Conservation (phyloP, 2,329 filamentous ascomycete species). For the Sclerotinia borealis region DNA sequence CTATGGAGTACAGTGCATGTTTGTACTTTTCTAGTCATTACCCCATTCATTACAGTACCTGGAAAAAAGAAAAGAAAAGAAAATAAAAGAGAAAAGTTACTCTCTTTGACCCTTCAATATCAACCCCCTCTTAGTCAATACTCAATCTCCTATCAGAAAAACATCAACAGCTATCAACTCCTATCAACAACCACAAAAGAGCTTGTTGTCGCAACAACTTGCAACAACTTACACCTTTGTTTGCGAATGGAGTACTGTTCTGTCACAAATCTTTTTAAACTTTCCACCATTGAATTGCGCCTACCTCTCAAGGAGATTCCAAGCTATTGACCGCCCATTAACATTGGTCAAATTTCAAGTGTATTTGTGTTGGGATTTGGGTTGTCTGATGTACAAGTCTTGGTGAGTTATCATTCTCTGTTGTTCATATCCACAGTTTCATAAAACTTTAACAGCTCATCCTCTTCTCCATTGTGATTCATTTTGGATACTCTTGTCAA, state of each 20-base stretch:
- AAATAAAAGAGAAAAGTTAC: neutral
- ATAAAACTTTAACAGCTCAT: neutral
- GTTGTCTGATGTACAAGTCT: neutral
- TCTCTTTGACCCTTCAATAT: neutral
- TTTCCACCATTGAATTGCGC: neutral
- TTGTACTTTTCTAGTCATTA: too few relatives aligned
- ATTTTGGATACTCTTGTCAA: neutral
- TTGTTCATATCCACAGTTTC: conserved; percentile 1
- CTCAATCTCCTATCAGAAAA: neutral
- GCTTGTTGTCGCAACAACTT: neutral
- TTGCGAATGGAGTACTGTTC: neutral
- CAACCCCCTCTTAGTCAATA: neutral
- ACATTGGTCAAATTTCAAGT: neutral
- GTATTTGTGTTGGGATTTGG: neutral
- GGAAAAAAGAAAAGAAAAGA: neutral
- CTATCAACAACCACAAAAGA: neutral
- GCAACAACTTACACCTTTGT: too few relatives aligned
- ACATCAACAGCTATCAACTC: neutral
- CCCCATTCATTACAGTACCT: too few relatives aligned
- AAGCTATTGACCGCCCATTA: neutral
- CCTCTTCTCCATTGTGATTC: neutral
- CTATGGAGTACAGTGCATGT: too few relatives aligned
- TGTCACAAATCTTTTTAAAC: neutral
- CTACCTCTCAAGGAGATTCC: neutral
- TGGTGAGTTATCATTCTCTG: conserved; percentile 1